Percentiles rank a stretch among this genome's conserved stretches.
Evolutionary conservation across 2,329 filamentous ascomycete genomes (phyloP).

Genomic region (Fusarium staphyleae): DNA sequence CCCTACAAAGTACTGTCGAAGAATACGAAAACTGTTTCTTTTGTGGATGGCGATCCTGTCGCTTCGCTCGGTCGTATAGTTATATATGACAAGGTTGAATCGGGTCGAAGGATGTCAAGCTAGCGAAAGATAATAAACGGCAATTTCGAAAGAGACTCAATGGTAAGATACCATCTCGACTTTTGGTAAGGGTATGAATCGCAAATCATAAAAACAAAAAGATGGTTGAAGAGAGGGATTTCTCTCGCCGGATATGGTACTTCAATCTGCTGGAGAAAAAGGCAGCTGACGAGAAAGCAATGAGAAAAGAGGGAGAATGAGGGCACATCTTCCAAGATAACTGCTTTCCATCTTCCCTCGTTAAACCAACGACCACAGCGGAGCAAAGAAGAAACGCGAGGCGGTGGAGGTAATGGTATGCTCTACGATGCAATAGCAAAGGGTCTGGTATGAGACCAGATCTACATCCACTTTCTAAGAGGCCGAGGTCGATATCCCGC

Average conservation of each 20-base stretch:
- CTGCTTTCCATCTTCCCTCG: conserved; percentile 19
- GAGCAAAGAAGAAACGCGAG: conserved; percentile 2
- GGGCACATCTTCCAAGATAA: neutral
- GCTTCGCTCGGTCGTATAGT: neutral
- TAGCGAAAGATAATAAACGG: neutral
- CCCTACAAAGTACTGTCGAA: neutral
- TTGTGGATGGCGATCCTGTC: neutral
- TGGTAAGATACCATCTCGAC: neutral
- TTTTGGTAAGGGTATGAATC: neutral
- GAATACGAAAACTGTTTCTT: neutral
- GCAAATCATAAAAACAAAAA: neutral
- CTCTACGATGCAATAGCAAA: conserved; percentile 5
- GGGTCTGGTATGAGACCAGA: conserved; percentile 31
- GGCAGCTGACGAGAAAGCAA: conserved; percentile 16
- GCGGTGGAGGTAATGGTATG: conserved; percentile 20
- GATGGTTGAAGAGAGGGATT: neutral
- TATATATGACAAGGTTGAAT: neutral
- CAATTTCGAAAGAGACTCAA: neutral
- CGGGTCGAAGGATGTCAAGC: neutral
- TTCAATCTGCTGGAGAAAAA: neutral
- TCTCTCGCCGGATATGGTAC: neutral
- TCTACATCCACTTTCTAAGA: conserved; percentile 2
- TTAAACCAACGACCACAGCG: neutral
- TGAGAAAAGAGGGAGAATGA: neutral
- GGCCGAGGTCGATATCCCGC: conserved; percentile 13